phyloP scores from a whole-genome alignment of 495 filamentous ascomycete species.

The Penicillium malachiteum region DNA sequence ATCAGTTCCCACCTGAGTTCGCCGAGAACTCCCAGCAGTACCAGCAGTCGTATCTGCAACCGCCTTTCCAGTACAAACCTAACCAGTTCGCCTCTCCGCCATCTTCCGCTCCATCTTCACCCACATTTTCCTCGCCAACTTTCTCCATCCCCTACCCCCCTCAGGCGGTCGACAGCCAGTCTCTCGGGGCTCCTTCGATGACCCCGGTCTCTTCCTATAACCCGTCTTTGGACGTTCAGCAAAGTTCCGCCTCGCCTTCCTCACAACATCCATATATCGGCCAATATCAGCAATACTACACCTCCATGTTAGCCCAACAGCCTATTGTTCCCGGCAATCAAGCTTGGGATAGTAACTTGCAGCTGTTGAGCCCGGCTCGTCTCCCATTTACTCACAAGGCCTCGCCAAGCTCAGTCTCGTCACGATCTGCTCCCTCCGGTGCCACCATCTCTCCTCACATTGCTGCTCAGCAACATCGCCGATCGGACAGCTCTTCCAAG shows the following conservation, averaged over 20 bases:
- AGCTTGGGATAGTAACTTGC: constrained; percentile 43
- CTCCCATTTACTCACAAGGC: constrained; percentile 39
- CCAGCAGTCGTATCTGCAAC: constrained; percentile 30
- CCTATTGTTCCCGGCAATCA: constrained; percentile 35
- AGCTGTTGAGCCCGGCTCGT: constrained; percentile 40
- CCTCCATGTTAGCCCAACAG: constrained; percentile 47
- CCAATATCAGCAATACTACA: constrained; percentile 36
- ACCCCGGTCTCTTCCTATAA: constrained; percentile 47
- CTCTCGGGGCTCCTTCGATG: constrained; percentile 49
- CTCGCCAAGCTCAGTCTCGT: constrained; percentile 31
- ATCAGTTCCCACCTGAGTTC: constrained; percentile 38
- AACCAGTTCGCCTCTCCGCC: constrained; percentile 40
- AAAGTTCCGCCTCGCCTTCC: constrained; percentile 31
- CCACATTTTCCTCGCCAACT: constrained; percentile 41
- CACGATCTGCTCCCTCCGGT: constrained; percentile 30
- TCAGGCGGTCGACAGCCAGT: constrained; percentile 34
- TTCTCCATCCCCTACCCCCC: constrained; percentile 39
- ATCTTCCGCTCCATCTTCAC: constrained; percentile 42
- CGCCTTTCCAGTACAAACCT: constrained; percentile 39
- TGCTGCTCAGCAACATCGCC: constrained; percentile 23
- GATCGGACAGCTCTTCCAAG: constrained; percentile 39
- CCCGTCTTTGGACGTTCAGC: constrained; percentile 37
- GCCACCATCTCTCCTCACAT: too few relatives aligned
- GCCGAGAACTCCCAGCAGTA: constrained; percentile 33
- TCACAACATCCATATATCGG: constrained; percentile 25